Conservation (phyloP, 1,284 basidiomycete genomes). For the Amylostereum chailletii region DNA sequence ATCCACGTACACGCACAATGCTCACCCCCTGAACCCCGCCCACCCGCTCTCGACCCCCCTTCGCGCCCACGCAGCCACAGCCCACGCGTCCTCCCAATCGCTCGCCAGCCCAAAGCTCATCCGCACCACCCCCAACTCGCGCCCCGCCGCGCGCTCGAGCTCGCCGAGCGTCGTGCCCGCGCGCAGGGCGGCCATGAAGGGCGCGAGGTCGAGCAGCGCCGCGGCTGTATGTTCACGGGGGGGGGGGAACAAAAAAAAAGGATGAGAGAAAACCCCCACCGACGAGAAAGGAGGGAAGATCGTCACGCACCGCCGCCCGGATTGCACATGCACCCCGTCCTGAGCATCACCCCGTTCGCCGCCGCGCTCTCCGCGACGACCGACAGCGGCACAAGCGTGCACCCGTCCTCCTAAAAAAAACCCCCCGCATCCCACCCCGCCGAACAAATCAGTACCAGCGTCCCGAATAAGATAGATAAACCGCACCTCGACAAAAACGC, state of each 20-base stretch:
- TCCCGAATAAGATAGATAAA: not conserved
- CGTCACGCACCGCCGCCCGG: conserved; percentile 44
- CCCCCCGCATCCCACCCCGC: no score
- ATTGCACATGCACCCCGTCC: conserved; percentile 82
- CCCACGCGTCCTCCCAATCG: conserved; percentile 67
- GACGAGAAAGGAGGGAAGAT: not conserved
- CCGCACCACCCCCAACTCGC: conserved; percentile 65
- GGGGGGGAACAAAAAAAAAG: no score
- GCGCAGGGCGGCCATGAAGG: conserved; percentile 57
- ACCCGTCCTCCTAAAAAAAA: conserved; percentile 36
- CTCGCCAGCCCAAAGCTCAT: conserved; percentile 70
- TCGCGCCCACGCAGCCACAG: conserved; percentile 39
- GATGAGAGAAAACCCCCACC: not conserved
- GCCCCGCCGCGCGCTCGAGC: conserved; percentile 52
- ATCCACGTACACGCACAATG: not conserved
- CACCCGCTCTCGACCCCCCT: conserved; percentile 2
- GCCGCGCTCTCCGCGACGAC: conserved; percentile 66
- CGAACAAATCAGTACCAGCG: no score
- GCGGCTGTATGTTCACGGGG: conserved; percentile 30
- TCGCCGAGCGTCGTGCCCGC: conserved; percentile 50
- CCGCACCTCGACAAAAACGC: conserved; percentile 40
- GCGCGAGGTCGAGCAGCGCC: conserved; percentile 54
- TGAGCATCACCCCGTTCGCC: conserved; percentile 55
- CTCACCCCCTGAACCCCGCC: not conserved
- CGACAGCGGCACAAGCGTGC: conserved; percentile 58